Evolutionary conservation across 2,329 filamentous ascomycete species (phyloP).

Genomic region (Colletotrichum coccodes): DNA sequence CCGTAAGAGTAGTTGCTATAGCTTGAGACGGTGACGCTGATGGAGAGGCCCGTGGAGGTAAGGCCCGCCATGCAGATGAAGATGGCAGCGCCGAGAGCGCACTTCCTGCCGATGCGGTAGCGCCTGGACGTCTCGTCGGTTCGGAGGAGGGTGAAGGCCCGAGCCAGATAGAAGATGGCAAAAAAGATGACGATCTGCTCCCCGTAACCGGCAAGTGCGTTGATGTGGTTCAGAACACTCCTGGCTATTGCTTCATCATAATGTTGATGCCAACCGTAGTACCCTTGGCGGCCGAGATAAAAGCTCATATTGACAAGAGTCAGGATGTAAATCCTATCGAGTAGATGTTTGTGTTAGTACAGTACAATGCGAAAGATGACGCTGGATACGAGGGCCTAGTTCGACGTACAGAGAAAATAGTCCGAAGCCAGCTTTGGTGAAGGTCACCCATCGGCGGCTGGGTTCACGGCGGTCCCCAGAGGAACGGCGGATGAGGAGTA

Average conservation of each 20-base stretch:
- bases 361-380: slow-evolving; percentile 16
- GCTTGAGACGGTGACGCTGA: neutral
- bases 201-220: neutral
- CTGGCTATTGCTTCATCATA: neutral
- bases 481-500: slow-evolving; percentile 36
- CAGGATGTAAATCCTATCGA: neutral
- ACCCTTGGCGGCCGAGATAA: no score
- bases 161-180: slow-evolving; percentile 28
- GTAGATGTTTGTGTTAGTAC: neutral
- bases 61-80: slow-evolving; percentile 15
- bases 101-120: neutral
- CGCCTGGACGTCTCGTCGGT: neutral
- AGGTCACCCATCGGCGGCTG: slow-evolving; percentile 37
- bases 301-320: accelerated
- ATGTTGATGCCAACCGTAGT: no score
- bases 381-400: no score
- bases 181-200: slow-evolving; percentile 21
- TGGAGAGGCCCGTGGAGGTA: neutral
- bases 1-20: neutral
- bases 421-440: slow-evolving; percentile 38
- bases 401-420: slow-evolving; percentile 39
- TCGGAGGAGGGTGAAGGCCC: slow-evolving; percentile 12
- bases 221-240: neutral
- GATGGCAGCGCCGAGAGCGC: slow-evolving; percentile 2
- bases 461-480: slow-evolving; percentile 36